Base-by-base conservation (phyloP, 2,329 filamentous ascomycete species). In the Aspergillus ustus region DNA sequence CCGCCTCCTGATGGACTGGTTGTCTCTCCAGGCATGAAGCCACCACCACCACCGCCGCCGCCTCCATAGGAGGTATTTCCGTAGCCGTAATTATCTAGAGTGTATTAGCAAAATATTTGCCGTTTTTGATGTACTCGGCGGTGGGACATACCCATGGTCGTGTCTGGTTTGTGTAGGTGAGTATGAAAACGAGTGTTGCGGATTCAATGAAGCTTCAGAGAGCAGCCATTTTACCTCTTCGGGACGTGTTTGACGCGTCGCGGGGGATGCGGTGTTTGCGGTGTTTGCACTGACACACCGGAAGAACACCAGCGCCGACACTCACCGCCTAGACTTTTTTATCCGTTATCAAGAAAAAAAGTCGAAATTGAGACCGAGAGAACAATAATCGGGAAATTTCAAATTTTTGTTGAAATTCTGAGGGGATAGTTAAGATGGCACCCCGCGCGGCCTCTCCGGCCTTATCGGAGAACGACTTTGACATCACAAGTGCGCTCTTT, bases 381-480 rank as follows among this genome's bases (percentile, higher is more conserved):
- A 34, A 46, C 40, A 19, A 31, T 55, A 46, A 20, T n/a, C 15
- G 15, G 19, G 13, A 29, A 52, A 20, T 17, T 59, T 20, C 25
- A 34, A 13, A 31, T 44, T 29, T 53, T 49, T 40, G 46, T 52
- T 15, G 17, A 29, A 31, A 15, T 55, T 40, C 13, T 19, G 25
- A 22, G 29, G 43, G 55, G 51, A 37, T 58, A 64, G 40, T 62
- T 63, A 78, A 52, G 40, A 96, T 96, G 92, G 84, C 85, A 79
- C 83, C 83, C 75, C 89, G 91, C 62, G 88, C 87, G 72, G 84
- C 85, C 60, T 98, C 95, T 48, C 95, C 94, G 62, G 87, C 92
- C 52, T 83, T 85, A 61, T 98, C 94, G 53, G 94, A 98, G 79
- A 91, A 89, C 67, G 95, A 97, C 73, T 88, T 96, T 72, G 95